Evolutionary conservation across 2,329 filamentous ascomycete species (phyloP).

Genomic region (Ascochyta fabae): DNA sequence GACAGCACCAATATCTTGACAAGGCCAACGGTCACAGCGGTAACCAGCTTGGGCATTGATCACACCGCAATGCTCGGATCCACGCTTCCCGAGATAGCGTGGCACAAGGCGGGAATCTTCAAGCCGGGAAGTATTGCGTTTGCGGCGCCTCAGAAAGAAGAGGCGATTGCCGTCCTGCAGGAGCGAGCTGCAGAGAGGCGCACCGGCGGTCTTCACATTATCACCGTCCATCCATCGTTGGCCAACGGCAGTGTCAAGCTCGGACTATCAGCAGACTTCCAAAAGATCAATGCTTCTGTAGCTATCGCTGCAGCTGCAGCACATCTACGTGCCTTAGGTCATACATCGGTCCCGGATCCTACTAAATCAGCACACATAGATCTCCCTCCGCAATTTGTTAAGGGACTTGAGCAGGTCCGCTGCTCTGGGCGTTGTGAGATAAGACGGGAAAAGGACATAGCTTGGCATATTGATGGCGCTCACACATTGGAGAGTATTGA

Average conservation of each 20-base stretch:
- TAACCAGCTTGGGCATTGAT: conserved; percentile 84
- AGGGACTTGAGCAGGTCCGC: conserved; percentile 69
- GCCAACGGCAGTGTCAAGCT: conserved; percentile 56
- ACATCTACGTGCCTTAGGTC: conserved; percentile 60
- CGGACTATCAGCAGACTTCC: conserved; percentile 67
- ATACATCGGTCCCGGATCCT: conserved; percentile 49
- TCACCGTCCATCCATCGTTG: conserved; percentile 57
- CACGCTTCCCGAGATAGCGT: conserved; percentile 82
- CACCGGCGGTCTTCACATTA: conserved; percentile 54
- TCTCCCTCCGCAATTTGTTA: conserved; percentile 67
- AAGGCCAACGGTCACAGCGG: conserved; percentile 72
- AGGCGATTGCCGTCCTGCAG: conserved; percentile 63
- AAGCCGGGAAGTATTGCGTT: conserved; percentile 71
- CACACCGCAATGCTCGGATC: conserved; percentile 81
- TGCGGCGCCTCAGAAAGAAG: conserved; percentile 63
- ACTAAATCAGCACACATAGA: conserved; percentile 38
- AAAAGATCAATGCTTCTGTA: conserved; percentile 67
- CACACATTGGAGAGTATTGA: conserved; percentile 86
- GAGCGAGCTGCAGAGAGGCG: conserved; percentile 61
- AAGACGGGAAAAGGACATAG: conserved; percentile 59
- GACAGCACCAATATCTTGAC: conserved; percentile 88
- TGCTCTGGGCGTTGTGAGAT: conserved; percentile 81
- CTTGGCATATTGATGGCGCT: conserved; percentile 86
- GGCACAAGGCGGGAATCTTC: conserved; percentile 91
- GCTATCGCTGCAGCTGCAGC: conserved; percentile 65